Conservation (phyloP, 1,284 basidiomycete genomes). For the Malassezia cuniculi region DNA sequence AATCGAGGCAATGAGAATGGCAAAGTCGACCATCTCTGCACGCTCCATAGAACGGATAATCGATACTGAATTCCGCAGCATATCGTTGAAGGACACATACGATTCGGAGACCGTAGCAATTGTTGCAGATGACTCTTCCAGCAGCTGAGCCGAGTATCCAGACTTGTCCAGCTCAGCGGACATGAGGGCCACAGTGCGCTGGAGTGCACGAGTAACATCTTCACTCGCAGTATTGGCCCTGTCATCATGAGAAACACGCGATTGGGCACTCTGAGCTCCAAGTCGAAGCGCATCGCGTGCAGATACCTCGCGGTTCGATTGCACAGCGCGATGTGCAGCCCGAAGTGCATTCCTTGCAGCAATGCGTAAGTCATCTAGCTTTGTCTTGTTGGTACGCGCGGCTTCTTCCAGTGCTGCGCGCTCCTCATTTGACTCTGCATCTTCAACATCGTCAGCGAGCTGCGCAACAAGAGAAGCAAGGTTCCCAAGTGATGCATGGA, state of each 20-base stretch:
- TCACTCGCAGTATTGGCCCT: constrained; percentile 32
- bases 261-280: background rate
- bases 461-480: constrained; percentile 20
- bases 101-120: constrained; percentile 25
- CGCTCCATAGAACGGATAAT: constrained; percentile 42
- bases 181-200: constrained; percentile 36
- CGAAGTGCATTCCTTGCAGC: constrained; percentile 6
- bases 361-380: constrained; percentile 10
- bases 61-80: constrained; percentile 31
- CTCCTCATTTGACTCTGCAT: constrained; percentile 18
- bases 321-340: constrained; percentile 3
- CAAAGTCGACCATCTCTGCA: constrained; percentile 31
- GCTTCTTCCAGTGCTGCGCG: constrained; percentile 11
- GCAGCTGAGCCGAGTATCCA: constrained; percentile 33
- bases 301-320: constrained; percentile 5
- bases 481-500: constrained; percentile 20
- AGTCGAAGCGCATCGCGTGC: constrained; percentile 7
- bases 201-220: constrained; percentile 35
- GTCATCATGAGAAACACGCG: constrained; percentile 17
- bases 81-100: constrained; percentile 31
- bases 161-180: constrained; percentile 40
- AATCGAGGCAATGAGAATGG: constrained; percentile 24
- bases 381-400: constrained; percentile 4
- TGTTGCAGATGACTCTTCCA: constrained; percentile 36
- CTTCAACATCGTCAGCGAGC: constrained; percentile 23